Conservation (phyloP, 208 protist species). For the Trypanosomatidae sp. region DNA sequence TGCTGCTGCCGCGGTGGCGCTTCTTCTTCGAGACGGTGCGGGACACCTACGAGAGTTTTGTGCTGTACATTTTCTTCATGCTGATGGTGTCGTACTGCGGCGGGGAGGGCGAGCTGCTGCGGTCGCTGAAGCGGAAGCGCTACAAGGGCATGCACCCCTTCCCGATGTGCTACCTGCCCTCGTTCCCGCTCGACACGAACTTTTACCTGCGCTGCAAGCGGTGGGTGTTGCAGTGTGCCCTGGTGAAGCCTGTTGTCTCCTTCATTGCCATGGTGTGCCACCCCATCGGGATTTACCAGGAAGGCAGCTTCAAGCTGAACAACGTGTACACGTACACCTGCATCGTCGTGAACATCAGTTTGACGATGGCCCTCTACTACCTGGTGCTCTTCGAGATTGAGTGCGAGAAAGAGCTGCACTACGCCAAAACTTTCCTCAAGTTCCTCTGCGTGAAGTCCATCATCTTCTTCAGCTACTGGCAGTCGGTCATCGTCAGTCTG, state of each 20-base stretch:
- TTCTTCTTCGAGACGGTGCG: constrained; percentile 85
- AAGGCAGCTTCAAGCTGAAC: constrained; percentile 52
- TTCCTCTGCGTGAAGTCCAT: constrained; percentile 90
- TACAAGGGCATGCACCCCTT: constrained; percentile 75
- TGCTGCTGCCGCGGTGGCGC: constrained; percentile 49
- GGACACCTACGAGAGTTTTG: constrained; percentile 89
- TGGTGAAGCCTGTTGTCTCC: constrained; percentile 75
- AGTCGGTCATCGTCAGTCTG: constrained; percentile 67
- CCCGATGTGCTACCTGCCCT: constrained; percentile 66
- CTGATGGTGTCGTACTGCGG: constrained; percentile 90
- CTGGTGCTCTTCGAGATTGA: constrained; percentile 89
- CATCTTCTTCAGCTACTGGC: constrained; percentile 92
- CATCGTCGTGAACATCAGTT: constrained; percentile 83
- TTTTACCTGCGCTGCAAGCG: constrained; percentile 90
- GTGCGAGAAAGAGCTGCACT: constrained; percentile 77
- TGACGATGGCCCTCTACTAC: constrained; percentile 84
- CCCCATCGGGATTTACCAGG: constrained; percentile 65
- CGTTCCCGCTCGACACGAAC: constrained; percentile 58
- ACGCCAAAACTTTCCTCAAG: constrained; percentile 83
- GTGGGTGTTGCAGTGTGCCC: constrained; percentile 88
- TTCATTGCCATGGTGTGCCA: constrained; percentile 71
- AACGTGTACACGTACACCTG: constrained; percentile 86
- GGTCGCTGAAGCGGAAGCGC: constrained; percentile 70
- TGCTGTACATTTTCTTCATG: constrained; percentile 92
- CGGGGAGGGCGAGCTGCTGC: constrained; percentile 78